These are phyloP conservation scores for Sugiyamaella americana DNA, from an alignment of 805 yeast species.

Conservation along the genomic window DNA sequence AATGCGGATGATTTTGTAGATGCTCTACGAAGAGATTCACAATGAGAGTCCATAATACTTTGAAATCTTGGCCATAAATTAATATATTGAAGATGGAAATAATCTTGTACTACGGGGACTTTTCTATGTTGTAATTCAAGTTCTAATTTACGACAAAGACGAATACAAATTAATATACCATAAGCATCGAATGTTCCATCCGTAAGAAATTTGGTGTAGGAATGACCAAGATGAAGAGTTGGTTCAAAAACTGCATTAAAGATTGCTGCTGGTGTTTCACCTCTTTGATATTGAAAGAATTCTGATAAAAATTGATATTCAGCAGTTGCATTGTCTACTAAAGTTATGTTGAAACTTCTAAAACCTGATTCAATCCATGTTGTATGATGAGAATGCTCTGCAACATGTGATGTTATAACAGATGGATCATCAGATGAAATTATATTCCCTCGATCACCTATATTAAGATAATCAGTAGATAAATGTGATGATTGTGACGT, in stretches of 20 bases:
- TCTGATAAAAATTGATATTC: conserved; percentile 70
- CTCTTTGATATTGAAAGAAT: conserved; percentile 46
- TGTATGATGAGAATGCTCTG: conserved; percentile 52
- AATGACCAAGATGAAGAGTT: conserved; percentile 45
- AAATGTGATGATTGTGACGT: conserved; percentile 15
- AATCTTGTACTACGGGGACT: conserved; percentile 66
- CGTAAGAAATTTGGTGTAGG: conserved; percentile 40
- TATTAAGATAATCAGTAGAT: conserved; percentile 45
- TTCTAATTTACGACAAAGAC: conserved; percentile 61
- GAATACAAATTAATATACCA: conserved; percentile 70
- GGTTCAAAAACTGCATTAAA: conserved; percentile 46
- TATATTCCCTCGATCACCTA: conserved; percentile 57
- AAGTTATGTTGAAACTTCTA: conserved; percentile 63
- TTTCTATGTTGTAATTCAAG: conserved; percentile 61
- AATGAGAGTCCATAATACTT: conserved; percentile 65
- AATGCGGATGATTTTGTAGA: conserved; percentile 32
- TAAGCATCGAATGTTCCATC: conserved; percentile 54
- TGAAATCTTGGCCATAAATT: conserved; percentile 85
- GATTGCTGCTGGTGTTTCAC: conserved; percentile 25
- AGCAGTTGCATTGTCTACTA: conserved; percentile 68
- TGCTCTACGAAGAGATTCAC: conserved; percentile 60
- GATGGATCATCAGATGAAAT: conserved; percentile 50
- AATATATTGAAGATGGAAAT: conserved; percentile 58
- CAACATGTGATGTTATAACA: conserved; percentile 76
- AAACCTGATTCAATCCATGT: conserved; percentile 65